phyloP scores from a whole-genome alignment of 2,329 filamentous ascomycete genomes.

The Thelonectria olida region DNA sequence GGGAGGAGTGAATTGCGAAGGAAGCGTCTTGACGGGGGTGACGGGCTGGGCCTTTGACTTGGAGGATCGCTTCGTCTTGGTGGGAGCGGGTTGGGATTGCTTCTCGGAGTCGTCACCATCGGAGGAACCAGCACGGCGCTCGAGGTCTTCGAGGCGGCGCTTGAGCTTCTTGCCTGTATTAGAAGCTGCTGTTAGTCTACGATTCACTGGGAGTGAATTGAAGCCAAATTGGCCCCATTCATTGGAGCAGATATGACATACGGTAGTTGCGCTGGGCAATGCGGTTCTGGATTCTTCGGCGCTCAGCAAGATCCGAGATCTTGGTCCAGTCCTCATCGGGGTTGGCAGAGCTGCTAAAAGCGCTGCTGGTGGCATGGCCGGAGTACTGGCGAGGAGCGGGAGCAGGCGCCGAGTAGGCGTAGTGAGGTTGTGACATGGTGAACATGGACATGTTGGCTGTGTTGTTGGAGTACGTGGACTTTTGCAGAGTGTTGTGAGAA shows the following conservation, averaged over 20 bases:
- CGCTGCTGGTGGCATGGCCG: constrained; percentile 85
- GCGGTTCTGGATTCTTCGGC: constrained; percentile 93
- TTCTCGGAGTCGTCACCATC: constrained; percentile 55
- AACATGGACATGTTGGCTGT: constrained; percentile 46
- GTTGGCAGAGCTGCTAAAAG: constrained; percentile 93
- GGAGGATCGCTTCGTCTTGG: constrained; percentile 44
- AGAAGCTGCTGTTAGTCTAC: constrained; percentile 24
- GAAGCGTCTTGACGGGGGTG: constrained; percentile 49
- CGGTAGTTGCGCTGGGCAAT: constrained; percentile 98
- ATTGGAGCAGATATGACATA: constrained; percentile 56
- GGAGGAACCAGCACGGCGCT: constrained; percentile 74
- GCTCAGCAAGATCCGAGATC: constrained; percentile 95
- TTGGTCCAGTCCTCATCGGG: constrained; percentile 99
- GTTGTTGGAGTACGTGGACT: constrained; percentile 6
- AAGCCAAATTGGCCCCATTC: constrained; percentile 8
- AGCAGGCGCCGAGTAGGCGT: constrained; percentile 44
- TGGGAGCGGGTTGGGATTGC: constrained; percentile 37
- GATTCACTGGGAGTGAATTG: not conserved
- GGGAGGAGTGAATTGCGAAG: constrained; percentile 68
- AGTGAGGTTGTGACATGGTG: constrained; percentile 46
- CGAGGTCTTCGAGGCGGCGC: constrained; percentile 86
- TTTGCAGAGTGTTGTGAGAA: constrained; percentile 15
- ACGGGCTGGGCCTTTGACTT: constrained; percentile 42
- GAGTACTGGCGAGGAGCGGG: constrained; percentile 71
- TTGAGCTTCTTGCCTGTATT: constrained; percentile 87